Conservation (phyloP, 108 stramenopile species). For the Cyclostephanos invisitatus region DNA sequence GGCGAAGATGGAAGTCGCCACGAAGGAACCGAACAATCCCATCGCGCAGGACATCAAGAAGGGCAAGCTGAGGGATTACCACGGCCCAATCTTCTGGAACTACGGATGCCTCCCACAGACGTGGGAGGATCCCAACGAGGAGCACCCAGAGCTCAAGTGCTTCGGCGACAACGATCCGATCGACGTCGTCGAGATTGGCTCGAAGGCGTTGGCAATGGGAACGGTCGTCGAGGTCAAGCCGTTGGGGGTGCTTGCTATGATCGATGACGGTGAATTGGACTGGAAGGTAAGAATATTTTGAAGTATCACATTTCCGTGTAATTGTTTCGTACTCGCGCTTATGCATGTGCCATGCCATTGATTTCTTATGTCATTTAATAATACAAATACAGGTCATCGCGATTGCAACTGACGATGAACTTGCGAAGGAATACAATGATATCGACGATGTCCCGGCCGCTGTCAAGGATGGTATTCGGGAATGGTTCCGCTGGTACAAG, state of each 20-base stretch:
- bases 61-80: constrained; percentile 96
- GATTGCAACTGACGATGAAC: constrained; percentile 91
- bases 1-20: constrained; percentile 99
- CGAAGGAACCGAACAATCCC: constrained; percentile 95
- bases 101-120: constrained; percentile 99
- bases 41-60: constrained; percentile 99
- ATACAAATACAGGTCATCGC: constrained; percentile 56
- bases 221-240: constrained; percentile 93
- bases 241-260: constrained; percentile 99
- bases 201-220: constrained; percentile 76
- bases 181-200: constrained; percentile 99
- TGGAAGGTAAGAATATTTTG: constrained; percentile 89
- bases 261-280: constrained; percentile 99
- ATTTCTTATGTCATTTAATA: background rate
- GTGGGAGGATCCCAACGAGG: constrained; percentile 93
- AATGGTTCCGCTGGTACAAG: constrained; percentile 99
- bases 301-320: background rate
- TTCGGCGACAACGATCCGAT: constrained; percentile 99
- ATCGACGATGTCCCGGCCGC: constrained; percentile 95
- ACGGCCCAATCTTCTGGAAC: constrained; percentile 99
- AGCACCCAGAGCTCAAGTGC: constrained; percentile 92
- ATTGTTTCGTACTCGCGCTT: no score
- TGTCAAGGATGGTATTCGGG: constrained; percentile 93
- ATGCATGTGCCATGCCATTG: no score
- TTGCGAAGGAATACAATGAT: constrained; percentile 94